Conservation (phyloP, 345 rosid genomes). For the Citrus trifoliata region DNA sequence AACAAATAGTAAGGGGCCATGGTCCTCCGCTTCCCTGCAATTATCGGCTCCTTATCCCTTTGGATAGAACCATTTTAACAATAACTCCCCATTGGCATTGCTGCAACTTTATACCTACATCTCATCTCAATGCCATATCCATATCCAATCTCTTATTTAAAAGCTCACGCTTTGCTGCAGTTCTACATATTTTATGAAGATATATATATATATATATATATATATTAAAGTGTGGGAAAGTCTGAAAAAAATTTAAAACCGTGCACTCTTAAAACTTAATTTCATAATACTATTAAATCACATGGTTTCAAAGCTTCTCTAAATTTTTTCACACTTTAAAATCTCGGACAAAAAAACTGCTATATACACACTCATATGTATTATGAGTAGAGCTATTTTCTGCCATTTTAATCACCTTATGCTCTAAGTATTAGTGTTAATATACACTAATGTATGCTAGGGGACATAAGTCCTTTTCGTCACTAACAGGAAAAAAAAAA, state of each 20-base stretch:
- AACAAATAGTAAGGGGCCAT: constrained; percentile 20
- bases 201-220: too few relatives aligned
- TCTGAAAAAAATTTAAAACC: too few relatives aligned
- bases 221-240: too few relatives aligned
- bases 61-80: constrained; percentile 17
- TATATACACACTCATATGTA: too few relatives aligned
- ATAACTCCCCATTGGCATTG: constrained; percentile 26
- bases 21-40: constrained; percentile 18
- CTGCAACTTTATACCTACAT: constrained; percentile 15
- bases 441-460: neutral
- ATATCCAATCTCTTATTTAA: neutral
- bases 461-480: neutral
- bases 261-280: too few relatives aligned
- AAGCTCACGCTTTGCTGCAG: neutral
- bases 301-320: rapidly evolving
- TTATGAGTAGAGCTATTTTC: too few relatives aligned
- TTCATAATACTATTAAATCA: too few relatives aligned
- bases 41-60: constrained; percentile 34
- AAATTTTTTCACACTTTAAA: too few relatives aligned
- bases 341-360: rapidly evolving
- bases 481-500: neutral
- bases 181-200: too few relatives aligned
- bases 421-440: neutral
- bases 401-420: neutral
- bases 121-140: constrained; percentile 8